Conservation (phyloP, 331 rosid genomes). For the Quercus phellos region DNA sequence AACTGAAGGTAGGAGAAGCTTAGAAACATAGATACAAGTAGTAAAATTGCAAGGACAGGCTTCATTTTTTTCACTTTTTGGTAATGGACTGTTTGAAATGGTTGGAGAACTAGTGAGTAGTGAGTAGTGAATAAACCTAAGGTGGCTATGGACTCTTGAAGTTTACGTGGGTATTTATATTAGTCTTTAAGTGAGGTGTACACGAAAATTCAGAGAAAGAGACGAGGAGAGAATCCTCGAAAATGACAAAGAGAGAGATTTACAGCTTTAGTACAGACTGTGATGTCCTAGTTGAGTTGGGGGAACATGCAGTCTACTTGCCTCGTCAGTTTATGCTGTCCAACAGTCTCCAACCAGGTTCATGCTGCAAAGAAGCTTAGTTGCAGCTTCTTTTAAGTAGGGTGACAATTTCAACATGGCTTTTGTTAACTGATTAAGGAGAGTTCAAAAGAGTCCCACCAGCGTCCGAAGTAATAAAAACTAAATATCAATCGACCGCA, state of each 20-base stretch:
- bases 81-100: not conserved
- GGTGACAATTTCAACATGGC: no score
- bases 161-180: not conserved
- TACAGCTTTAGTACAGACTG: not conserved
- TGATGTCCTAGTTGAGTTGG: not conserved
- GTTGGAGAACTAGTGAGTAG: not conserved
- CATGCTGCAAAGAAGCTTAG: not conserved
- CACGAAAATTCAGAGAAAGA: not conserved
- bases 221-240: not conserved
- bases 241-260: not conserved
- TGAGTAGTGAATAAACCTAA: not conserved
- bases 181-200: not conserved
- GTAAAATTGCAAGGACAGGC: slow-evolving; percentile 23
- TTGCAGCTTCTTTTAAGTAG: not conserved
- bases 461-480: no score
- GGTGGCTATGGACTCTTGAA: not conserved
- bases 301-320: not conserved
- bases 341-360: not conserved
- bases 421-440: no score
- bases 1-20: slow-evolving; percentile 36
- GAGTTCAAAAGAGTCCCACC: no score
- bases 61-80: slow-evolving; percentile 30
- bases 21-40: slow-evolving; percentile 41
- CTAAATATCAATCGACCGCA: no score
- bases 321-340: not conserved